These are phyloP conservation scores for Blastobotrys serpentis DNA, from an alignment of 1,139 yeast species.

Conservation along the genomic window DNA sequence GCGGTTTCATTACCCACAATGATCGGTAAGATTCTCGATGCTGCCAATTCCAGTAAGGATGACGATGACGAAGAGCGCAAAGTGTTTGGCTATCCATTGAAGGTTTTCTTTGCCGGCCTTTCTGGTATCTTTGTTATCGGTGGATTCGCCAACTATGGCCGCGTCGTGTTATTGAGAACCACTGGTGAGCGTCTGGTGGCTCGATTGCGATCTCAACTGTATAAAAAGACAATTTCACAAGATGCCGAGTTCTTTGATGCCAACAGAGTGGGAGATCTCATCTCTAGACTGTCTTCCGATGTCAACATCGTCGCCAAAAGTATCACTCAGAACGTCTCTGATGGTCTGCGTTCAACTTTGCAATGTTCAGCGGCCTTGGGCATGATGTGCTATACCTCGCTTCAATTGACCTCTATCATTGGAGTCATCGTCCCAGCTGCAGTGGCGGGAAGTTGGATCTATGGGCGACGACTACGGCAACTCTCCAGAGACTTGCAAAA, in stretches of 20 bases:
- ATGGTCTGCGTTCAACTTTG: slow-evolving; percentile 78
- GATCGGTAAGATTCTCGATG: slow-evolving; percentile 74
- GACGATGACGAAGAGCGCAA: slow-evolving; percentile 39
- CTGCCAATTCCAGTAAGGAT: slow-evolving; percentile 44
- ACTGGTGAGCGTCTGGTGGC: slow-evolving; percentile 88
- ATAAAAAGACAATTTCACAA: slow-evolving; percentile 73
- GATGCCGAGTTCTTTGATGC: slow-evolving; percentile 92
- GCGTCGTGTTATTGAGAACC: slow-evolving; percentile 68
- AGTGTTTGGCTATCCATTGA: slow-evolving; percentile 50
- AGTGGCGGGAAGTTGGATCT: slow-evolving; percentile 66
- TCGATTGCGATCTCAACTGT: slow-evolving; percentile 70
- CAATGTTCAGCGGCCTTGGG: slow-evolving; percentile 68
- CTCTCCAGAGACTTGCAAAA: slow-evolving; percentile 79
- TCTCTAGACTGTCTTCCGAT: slow-evolving; percentile 83
- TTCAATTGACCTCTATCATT: slow-evolving; percentile 73
- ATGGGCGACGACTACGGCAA: slow-evolving; percentile 75
- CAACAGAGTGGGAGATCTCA: slow-evolving; percentile 90
- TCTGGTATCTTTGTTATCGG: slow-evolving; percentile 65
- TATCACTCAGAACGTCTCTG: slow-evolving; percentile 85
- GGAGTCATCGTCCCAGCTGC: slow-evolving; percentile 81
- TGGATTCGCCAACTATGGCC: slow-evolving; percentile 74
- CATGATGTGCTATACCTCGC: slow-evolving; percentile 88
- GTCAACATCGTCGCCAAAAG: slow-evolving; percentile 87
- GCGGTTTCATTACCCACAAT: slow-evolving; percentile 74
- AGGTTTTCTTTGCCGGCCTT: slow-evolving; percentile 48